Evolutionary conservation across 352 stramenopile genomes (phyloP).

Genomic region (Globisporangium mamillatum): DNA sequence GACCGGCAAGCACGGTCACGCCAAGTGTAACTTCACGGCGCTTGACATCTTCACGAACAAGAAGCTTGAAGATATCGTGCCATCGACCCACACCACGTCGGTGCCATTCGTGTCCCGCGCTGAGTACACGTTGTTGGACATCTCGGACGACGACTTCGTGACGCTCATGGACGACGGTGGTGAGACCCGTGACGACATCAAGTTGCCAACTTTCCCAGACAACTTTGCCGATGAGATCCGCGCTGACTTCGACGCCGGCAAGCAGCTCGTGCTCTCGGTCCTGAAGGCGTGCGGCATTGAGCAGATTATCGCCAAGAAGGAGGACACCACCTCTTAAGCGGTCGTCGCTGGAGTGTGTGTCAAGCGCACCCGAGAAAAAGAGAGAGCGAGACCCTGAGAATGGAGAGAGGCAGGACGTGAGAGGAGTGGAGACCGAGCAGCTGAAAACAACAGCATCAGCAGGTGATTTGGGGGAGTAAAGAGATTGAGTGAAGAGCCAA

Average conservation of each 20-base stretch:
- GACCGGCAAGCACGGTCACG: slow-evolving; percentile 99
- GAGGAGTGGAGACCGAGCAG: neutral
- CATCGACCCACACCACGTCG: slow-evolving; percentile 97
- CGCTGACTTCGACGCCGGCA: slow-evolving; percentile 94
- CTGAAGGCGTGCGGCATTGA: slow-evolving; percentile 97
- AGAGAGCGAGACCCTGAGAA: neutral
- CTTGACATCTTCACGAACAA: slow-evolving; percentile 99
- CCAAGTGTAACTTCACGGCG: slow-evolving; percentile 99
- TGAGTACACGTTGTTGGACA: slow-evolving; percentile 98
- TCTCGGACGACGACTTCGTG: slow-evolving; percentile 97
- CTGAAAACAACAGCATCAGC: neutral
- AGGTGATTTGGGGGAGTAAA: neutral
- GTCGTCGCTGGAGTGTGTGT: neutral
- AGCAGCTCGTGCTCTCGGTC: slow-evolving; percentile 95
- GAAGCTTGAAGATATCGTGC: slow-evolving; percentile 99
- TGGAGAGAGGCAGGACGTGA: neutral
- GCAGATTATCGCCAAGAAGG: slow-evolving; percentile 98
- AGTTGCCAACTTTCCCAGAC: slow-evolving; percentile 95
- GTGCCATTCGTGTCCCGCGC: slow-evolving; percentile 96
- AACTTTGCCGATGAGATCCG: slow-evolving; percentile 96
- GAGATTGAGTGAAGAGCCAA: neutral
- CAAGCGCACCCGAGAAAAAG: slow-evolving; percentile 4
- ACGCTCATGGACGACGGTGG: slow-evolving; percentile 98
- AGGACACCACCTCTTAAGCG: slow-evolving; percentile 59
- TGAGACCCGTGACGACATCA: slow-evolving; percentile 97